Evolutionary conservation across 2,329 filamentous ascomycete genomes (phyloP), one percentile per base, ranked within the genome.

Genomic region (Paracoccidioides brasiliensis): DNA sequence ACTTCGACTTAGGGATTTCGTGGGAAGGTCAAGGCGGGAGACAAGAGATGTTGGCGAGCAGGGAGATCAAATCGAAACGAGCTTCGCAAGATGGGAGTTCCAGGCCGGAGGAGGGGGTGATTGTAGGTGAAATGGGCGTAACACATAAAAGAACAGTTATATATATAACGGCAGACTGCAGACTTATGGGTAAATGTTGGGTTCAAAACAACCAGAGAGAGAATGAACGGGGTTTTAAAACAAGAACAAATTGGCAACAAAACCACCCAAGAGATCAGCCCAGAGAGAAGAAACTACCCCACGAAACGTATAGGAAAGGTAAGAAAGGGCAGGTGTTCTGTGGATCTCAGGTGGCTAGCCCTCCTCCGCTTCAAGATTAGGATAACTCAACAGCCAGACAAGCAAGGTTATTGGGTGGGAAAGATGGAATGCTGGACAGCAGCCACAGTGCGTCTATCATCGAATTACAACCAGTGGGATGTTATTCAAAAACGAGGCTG

Each of bases 361-460:
- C 44, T 48, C 52, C 33, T 48, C 52, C 42, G 28, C 30, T 46
- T 54, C 53, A 48, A 54, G 56, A 60, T 52, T 42, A 50, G 41
- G 55, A 57, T 57, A 55, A 49, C 52, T 51, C 53, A 58, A 59
- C 44, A 53, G 44, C 43, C 49, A 56, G n/a, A 15, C 53, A 52
- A 54, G 51, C 51, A 50, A 53, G 56, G 48, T 48, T 59, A 59
- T 61, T 58, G 56, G 58, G 52, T 57, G 57, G 56, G 56, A 59
- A 56, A 33, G 46, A 44, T 55, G 57, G 59, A 58, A 57, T 49
- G 52, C 35, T 53, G 52, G 56, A 50, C 43, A 50, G 57, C 55
- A 58, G 59, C 54, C 59, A 60, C 56, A 56, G 55, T 60, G 58
- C 55, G 56, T 56, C 49, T 55, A 59, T 56, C 48, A 53, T 60